Conservation (phyloP, 805 yeast genomes). For the Ogataea angusta region DNA sequence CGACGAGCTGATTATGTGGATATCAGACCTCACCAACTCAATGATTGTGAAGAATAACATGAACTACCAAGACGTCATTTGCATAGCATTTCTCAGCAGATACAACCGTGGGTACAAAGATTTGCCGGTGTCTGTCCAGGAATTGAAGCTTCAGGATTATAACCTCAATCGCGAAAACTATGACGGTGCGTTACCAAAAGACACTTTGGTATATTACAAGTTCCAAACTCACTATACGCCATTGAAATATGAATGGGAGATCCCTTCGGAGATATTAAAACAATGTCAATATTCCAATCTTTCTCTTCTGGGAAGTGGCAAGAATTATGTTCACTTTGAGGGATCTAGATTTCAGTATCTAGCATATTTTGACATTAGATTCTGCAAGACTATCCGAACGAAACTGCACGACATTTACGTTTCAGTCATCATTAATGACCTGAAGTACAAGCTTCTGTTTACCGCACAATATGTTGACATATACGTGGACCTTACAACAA, state of each 20-base stretch:
- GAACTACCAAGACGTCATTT: conserved; percentile 46
- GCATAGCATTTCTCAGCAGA: conserved; percentile 54
- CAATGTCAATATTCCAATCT: conserved; percentile 45
- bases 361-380: conserved; percentile 63
- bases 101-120: conserved; percentile 54
- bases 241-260: conserved; percentile 41
- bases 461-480: conserved; percentile 81
- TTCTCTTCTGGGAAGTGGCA: conserved; percentile 4
- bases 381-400: conserved; percentile 63
- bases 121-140: conserved; percentile 17
- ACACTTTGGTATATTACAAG: conserved; percentile 14
- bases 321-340: conserved; percentile 14
- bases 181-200: conserved; percentile 28
- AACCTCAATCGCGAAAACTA: conserved; percentile 32
- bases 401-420: conserved; percentile 63
- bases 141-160: conserved; percentile 26
- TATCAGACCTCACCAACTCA: conserved; percentile 54
- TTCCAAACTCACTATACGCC: conserved; percentile 28
- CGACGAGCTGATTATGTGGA: conserved; percentile 66
- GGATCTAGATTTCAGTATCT: conserved; percentile 61
- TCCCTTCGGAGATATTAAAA: conserved; percentile 40
- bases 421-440: conserved; percentile 59
- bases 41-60: conserved; percentile 49
- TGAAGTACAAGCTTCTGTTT: conserved; percentile 51
- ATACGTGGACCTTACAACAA: conserved; percentile 70